Conservation (phyloP, 306 rosid species). For the Parietaria judaica region DNA sequence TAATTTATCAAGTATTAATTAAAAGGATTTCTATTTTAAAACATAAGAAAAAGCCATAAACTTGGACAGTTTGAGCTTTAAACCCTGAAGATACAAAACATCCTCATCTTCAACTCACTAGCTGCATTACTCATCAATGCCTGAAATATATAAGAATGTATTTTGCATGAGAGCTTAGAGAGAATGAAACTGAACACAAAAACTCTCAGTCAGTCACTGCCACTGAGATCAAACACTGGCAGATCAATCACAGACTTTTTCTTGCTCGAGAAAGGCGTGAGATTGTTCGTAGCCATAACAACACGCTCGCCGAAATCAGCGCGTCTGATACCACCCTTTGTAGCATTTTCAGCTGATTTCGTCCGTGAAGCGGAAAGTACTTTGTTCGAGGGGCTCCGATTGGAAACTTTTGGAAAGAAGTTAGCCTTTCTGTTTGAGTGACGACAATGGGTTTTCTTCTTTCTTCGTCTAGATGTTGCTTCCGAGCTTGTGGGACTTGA, state of each 20-base stretch:
- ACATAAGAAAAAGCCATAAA: too few relatives aligned
- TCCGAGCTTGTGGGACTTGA: slow-evolving; percentile 6
- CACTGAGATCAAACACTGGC: slow-evolving; percentile 44
- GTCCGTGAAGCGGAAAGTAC: slow-evolving; percentile 19
- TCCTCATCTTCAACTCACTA: too few relatives aligned
- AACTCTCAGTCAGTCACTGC: slow-evolving; percentile 33
- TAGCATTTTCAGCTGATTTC: slow-evolving; percentile 19
- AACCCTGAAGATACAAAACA: too few relatives aligned
- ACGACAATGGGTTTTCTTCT: background rate
- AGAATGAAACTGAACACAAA: background rate
- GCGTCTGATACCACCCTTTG: slow-evolving; percentile 16
- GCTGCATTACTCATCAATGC: too few relatives aligned
- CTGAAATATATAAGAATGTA: too few relatives aligned
- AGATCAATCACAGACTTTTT: slow-evolving; percentile 28
- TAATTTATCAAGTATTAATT: too few relatives aligned
- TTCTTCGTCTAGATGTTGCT: background rate
- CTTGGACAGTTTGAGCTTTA: too few relatives aligned
- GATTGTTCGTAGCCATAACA: slow-evolving; percentile 46
- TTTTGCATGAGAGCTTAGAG: background rate
- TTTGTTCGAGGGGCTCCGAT: slow-evolving; percentile 28
- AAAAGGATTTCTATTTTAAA: too few relatives aligned
- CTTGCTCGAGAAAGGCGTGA: slow-evolving; percentile 37
- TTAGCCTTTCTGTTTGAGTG: slow-evolving; percentile 10
- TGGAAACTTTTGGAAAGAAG: slow-evolving; percentile 20
- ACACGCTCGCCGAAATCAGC: slow-evolving; percentile 47